These are phyloP conservation scores for Xylariaceae sp. DNA, from an alignment of 2,329 filamentous ascomycete genomes.

Conservation along the genomic window DNA sequence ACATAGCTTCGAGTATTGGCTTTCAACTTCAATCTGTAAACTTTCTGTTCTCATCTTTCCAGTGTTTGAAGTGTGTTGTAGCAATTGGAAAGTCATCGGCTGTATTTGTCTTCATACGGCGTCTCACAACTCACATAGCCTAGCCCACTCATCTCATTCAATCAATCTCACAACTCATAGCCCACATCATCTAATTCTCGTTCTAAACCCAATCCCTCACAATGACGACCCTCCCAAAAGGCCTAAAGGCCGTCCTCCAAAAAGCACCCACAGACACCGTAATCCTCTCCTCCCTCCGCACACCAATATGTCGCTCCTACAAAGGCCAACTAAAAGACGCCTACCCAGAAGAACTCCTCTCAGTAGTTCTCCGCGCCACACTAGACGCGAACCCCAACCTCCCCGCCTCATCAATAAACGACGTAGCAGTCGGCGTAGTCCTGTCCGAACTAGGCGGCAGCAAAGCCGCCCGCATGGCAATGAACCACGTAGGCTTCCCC, in stretches of 20 bases:
- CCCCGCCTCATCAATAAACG: constrained; percentile 64
- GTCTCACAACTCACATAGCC: too few relatives aligned
- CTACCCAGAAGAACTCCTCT: constrained; percentile 85
- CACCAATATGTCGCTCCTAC: constrained; percentile 77
- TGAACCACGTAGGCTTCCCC: constrained; percentile 77
- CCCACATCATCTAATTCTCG: too few relatives aligned
- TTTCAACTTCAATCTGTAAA: too few relatives aligned
- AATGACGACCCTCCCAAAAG: constrained; percentile 37
- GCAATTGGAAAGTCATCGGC: too few relatives aligned
- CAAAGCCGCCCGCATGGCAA: constrained; percentile 88
- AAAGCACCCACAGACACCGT: constrained; percentile 81
- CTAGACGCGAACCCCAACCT: constrained; percentile 69
- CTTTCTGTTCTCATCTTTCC: too few relatives aligned
- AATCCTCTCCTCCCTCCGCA: constrained; percentile 85
- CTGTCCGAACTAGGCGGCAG: constrained; percentile 85
- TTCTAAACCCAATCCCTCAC: too few relatives aligned
- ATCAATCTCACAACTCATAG: too few relatives aligned
- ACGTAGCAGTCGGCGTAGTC: constrained; percentile 83
- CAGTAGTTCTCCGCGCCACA: constrained; percentile 62
- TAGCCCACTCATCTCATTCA: too few relatives aligned
- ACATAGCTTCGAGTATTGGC: too few relatives aligned
- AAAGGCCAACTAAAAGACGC: constrained; percentile 82
- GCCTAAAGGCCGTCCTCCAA: constrained; percentile 70
- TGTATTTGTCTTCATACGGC: too few relatives aligned
- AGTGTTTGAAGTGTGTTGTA: too few relatives aligned